Conservation (phyloP, 768 basidiomycete species). For the Leccinellum rugosiceps region DNA sequence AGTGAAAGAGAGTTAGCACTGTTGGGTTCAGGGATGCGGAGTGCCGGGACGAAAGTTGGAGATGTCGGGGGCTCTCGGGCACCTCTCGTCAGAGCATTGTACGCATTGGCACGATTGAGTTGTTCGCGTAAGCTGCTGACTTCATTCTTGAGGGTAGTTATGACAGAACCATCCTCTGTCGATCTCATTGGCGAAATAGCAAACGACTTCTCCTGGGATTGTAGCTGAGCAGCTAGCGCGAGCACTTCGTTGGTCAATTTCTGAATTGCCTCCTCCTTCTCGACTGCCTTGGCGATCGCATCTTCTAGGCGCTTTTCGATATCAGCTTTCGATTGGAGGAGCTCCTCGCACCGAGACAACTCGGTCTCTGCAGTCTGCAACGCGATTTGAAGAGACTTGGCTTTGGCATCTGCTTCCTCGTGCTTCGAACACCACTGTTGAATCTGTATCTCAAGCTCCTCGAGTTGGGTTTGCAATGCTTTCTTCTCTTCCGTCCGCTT, state of each 20-base stretch:
- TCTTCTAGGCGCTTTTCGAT: conserved; percentile 82
- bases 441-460: conserved; percentile 80
- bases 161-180: conserved; percentile 82
- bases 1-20: conserved; percentile 44
- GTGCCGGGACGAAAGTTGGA: conserved; percentile 80
- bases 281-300: conserved; percentile 61
- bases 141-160: conserved; percentile 87
- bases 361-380: conserved; percentile 72
- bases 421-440: conserved; percentile 82
- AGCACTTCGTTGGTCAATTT: conserved; percentile 77
- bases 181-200: conserved; percentile 63
- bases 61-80: conserved; percentile 73
- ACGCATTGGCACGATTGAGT: conserved; percentile 91
- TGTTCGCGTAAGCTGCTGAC: conserved; percentile 92
- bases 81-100: conserved; percentile 80
- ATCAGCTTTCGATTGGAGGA: conserved; percentile 71
- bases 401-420: conserved; percentile 78
- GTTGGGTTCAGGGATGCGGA: conserved; percentile 52
- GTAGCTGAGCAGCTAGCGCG: conserved; percentile 71
- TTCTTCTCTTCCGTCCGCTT: conserved; percentile 89
- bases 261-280: conserved; percentile 83
- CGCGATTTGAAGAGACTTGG: conserved; percentile 68
- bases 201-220: conserved; percentile 67
- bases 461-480: conserved; percentile 71
- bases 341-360: conserved; percentile 64